A percentile compares a stretch with the other conserved stretches of the same genome.
These are phyloP conservation scores for Dichotomocladium elegans DNA, from an alignment of 371 early-diverging fungal genomes.

Conservation along the genomic window DNA sequence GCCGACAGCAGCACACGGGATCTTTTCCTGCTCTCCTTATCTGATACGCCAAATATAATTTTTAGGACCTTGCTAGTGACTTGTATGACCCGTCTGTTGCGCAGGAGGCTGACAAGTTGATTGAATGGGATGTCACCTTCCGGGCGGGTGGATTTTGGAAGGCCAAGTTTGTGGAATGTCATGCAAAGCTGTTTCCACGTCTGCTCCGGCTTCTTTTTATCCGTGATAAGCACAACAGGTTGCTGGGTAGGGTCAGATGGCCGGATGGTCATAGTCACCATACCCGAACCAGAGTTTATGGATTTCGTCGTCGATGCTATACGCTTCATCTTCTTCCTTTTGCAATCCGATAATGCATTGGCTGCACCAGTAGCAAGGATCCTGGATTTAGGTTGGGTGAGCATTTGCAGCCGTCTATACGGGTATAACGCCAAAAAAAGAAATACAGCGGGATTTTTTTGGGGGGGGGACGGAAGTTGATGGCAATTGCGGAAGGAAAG, in stretches of 20 bases:
- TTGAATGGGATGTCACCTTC: slow-evolving; percentile 29
- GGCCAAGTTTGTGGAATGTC: slow-evolving; percentile 20
- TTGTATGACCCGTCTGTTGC: slow-evolving; percentile 27
- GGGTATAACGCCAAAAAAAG: too few relatives aligned
- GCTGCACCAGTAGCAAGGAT: slow-evolving; percentile 19
- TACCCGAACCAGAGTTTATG: too few relatives aligned
- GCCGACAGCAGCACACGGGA: slow-evolving; percentile 62
- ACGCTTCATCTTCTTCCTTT: slow-evolving; percentile 20
- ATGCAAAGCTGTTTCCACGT: not conserved
- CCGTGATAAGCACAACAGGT: too few relatives aligned
- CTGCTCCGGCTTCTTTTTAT: not conserved
- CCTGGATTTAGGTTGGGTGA: slow-evolving; percentile 13
- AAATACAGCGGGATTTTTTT: too few relatives aligned
- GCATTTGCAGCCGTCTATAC: slow-evolving; percentile 13
- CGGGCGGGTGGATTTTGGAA: slow-evolving; percentile 20
- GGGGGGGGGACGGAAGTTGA: not conserved
- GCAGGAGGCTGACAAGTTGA: slow-evolving; percentile 23
- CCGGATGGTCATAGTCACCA: too few relatives aligned
- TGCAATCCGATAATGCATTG: slow-evolving; percentile 16
- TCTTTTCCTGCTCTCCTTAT: slow-evolving; percentile 36
- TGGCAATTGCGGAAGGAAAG: not conserved
- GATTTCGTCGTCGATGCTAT: too few relatives aligned
- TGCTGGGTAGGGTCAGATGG: too few relatives aligned
- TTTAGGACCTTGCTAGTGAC: slow-evolving; percentile 27
- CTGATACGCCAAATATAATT: slow-evolving; percentile 19